Percentiles rank a stretch among this genome's conserved stretches.
These are phyloP conservation scores for Rhodotorula kratochvilovae DNA, from an alignment of 768 basidiomycete species.

Conservation along the genomic window DNA sequence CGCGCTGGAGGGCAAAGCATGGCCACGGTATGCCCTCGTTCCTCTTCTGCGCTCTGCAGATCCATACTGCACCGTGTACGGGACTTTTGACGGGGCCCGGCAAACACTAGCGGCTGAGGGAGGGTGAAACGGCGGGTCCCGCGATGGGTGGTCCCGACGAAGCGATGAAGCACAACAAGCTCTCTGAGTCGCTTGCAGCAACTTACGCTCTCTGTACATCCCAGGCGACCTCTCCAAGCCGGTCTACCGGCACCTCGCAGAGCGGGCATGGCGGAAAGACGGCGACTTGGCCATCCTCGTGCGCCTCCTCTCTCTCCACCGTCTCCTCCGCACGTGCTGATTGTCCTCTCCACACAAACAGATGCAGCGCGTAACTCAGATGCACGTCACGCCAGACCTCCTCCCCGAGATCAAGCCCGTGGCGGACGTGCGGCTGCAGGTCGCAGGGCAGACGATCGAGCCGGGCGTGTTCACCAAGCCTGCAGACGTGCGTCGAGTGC, in stretches of 20 bases:
- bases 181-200: too few relatives aligned
- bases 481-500: constrained; percentile 57
- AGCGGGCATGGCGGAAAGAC: constrained; percentile 78
- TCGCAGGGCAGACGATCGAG: constrained; percentile 53
- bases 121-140: too few relatives aligned
- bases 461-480: constrained; percentile 67
- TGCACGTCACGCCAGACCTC: constrained; percentile 85
- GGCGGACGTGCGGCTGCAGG: constrained; percentile 67
- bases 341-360: constrained; percentile 44
- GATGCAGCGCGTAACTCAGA: constrained; percentile 91
- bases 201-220: too few relatives aligned
- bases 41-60: neutral
- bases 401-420: constrained; percentile 66
- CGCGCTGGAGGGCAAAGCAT: constrained; percentile 71
- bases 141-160: too few relatives aligned
- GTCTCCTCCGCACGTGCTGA: neutral
- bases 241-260: constrained; percentile 71
- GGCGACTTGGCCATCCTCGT: constrained; percentile 81
- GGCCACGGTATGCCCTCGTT: constrained; percentile 61
- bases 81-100: too few relatives aligned
- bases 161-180: too few relatives aligned
- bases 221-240: constrained; percentile 52
- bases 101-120: too few relatives aligned
- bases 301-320: constrained; percentile 39
- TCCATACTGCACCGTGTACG: neutral